These are phyloP conservation scores for Alternaria sp. DNA, from an alignment of 2,329 filamentous ascomycete species.

Conservation along the genomic window DNA sequence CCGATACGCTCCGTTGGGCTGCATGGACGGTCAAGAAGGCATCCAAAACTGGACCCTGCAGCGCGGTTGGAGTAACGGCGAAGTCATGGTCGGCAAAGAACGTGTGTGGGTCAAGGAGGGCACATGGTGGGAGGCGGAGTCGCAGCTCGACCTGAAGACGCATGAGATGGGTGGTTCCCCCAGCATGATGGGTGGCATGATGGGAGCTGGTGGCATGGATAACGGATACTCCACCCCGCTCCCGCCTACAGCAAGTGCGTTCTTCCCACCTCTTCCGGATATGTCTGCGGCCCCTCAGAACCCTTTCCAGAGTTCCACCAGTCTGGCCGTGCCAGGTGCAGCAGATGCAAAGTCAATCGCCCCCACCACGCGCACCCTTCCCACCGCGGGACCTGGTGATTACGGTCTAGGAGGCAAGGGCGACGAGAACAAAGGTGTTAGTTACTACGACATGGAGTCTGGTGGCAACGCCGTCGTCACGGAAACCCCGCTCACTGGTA, in stretches of 20 bases:
- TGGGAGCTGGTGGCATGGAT: conserved; percentile 68
- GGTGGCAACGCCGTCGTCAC: conserved; percentile 79
- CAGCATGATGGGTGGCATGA: conserved; percentile 57
- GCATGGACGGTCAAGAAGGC: conserved; percentile 86
- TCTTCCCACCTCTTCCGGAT: conserved; percentile 67
- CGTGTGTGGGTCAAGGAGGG: conserved; percentile 94
- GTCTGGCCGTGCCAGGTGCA: conserved; percentile 56
- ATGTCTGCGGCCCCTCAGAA: conserved; percentile 73
- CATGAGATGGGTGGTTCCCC: conserved; percentile 52
- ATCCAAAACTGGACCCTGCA: conserved; percentile 95
- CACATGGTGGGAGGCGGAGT: conserved; percentile 98
- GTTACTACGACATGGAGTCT: conserved; percentile 79
- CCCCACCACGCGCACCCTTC: conserved; percentile 69
- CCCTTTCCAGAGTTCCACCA: conserved; percentile 63
- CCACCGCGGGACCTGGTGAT: conserved; percentile 67
- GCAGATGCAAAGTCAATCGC: conserved; percentile 50
- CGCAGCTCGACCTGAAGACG: conserved; percentile 88
- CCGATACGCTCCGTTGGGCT: conserved; percentile 83
- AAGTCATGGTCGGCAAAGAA: conserved; percentile 88
- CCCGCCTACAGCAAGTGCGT: conserved; percentile 62
- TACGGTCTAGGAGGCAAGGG: conserved; percentile 90
- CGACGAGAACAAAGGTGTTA: conserved; percentile 63
- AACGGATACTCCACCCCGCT: conserved; percentile 72
- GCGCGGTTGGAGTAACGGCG: conserved; percentile 97
- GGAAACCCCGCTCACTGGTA: conserved; percentile 67